These are phyloP conservation scores for Aschersonia sp. DNA, from an alignment of 2,329 filamentous ascomycete genomes.

Conservation along the genomic window DNA sequence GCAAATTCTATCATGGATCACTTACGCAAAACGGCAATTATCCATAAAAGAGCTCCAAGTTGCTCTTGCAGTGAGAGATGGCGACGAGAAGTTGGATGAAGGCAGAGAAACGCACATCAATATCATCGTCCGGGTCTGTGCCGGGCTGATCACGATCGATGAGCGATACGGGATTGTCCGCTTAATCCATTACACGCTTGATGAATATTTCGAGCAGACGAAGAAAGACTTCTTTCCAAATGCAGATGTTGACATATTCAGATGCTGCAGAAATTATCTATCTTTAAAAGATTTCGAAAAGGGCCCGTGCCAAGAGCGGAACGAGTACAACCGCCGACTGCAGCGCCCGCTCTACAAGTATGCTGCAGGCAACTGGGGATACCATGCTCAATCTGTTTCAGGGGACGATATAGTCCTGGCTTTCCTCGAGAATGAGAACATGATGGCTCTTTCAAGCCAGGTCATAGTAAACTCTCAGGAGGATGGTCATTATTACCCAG, in stretches of 20 bases:
- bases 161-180: constrained; percentile 18
- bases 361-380: background rate
- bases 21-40: constrained; percentile 17
- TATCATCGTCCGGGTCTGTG: background rate
- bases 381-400: background rate
- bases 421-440: background rate
- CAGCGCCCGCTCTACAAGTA: background rate
- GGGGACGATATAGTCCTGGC: background rate
- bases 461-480: background rate
- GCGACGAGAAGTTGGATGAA: constrained; percentile 5
- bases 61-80: constrained; percentile 23
- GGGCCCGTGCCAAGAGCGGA: background rate
- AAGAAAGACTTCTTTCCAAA: constrained; percentile 4
- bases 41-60: constrained; percentile 20
- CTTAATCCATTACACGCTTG: constrained; percentile 23
- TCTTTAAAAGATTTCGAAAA: background rate
- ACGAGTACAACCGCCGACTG: background rate
- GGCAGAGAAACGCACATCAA: constrained; percentile 16
- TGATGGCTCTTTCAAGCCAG: background rate
- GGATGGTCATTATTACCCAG: background rate
- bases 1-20: constrained; percentile 23
- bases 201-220: constrained; percentile 22
- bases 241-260: background rate
- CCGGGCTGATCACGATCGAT: constrained; percentile 20
- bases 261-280: background rate